Base-by-base conservation (phyloP, 306 rosid species). In the Cucumis hystrix region DNA sequence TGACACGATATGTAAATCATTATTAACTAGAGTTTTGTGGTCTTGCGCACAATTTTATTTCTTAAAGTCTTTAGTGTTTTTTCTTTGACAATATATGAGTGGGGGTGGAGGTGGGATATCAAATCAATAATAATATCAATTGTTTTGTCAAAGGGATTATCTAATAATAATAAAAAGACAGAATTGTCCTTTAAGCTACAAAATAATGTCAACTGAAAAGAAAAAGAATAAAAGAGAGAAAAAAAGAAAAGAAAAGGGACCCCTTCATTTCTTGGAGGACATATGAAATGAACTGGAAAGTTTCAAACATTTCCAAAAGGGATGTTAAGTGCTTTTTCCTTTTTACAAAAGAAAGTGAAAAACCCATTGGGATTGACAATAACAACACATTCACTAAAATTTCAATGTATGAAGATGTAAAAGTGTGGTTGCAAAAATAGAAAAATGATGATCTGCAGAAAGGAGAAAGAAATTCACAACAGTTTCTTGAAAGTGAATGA, bases 301-400 rank as follows among this genome's bases (percentile, higher is more conserved):
- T 37, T 0, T 67, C 61, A n/a, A 37, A 13, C 83, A 84, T 90
- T 88, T 85, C 92, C 83, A 80, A 79, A 90, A 60, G 30, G 77
- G 91, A 80, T 75, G 0, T 28, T 0, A 17, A 3, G 6, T 7
- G 54, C 87, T 87, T 91, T 87, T 86, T 81, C 91, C 82, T 76
- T 52, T 82, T 70, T 75, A 59, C 87, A 86, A 8, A 41, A 41
- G 84, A 76, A 30, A 85, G 60, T 83, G 80, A 75, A 82, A 78
- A 28, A 28, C 30, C 3, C 3, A 3, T 3, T 56, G 69, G 45
- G 52, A 83, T 91, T 91, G 97, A 93, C 90, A 85, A 65, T 1
- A 88, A 93, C 98, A 88, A 93, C 79, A 88, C 98, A 83, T 47
- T 43, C 98, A 84, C 4, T 43, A 3, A 9, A 10, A 1, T 43